Base-by-base conservation (phyloP, 371 early-diverging fungal species). In the Zancudomyces culisetae region DNA sequence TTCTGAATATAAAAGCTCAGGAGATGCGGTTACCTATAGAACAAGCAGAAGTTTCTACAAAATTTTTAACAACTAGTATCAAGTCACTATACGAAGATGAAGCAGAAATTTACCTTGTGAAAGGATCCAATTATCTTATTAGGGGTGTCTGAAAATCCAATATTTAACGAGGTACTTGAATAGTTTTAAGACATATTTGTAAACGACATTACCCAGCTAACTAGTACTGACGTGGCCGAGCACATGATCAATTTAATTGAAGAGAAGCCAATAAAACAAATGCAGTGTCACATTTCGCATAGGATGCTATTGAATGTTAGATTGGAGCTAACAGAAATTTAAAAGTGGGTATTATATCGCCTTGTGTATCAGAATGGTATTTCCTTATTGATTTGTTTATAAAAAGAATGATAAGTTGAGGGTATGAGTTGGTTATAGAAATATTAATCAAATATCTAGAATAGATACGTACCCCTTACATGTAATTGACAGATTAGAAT, bases 401-500 rank as follows among this genome's bases (percentile, higher is more conserved):
- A 43, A 43, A n/a, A 66, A 64, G 30, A 61, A 68, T 43, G 67
- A 70, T 3, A 23, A 49, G 0, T 39, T 67, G 1, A 46, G 71
- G 0, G 41, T 64, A 1, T 67, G 64, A 39, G 27, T 56, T 0
- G 74, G 70, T 29, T 65, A 55, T 62, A 41, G 55, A n/a, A 62
- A 55, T 0, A 45, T 70, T 3, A 70, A 70, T 51, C 2, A 8
- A 3, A 19, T 58, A 10, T 69, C 70, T 18, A 51, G 63, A 13
- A 55, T 55, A 50, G 62, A 72, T 29, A 49, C 49, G 0, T 60
- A 54, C 23, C 65, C 64, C 2, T 8, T 71, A 10, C 71, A 69
- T 0, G 2, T 39, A 1, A 60, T 73, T 55, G 66, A 51, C 71
- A 67, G 26, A 42, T 77, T 0, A 47, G 48, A 10, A 46, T 73